Conservation (phyloP, 768 basidiomycete species). For the Boletus rufocinnamomeus region DNA sequence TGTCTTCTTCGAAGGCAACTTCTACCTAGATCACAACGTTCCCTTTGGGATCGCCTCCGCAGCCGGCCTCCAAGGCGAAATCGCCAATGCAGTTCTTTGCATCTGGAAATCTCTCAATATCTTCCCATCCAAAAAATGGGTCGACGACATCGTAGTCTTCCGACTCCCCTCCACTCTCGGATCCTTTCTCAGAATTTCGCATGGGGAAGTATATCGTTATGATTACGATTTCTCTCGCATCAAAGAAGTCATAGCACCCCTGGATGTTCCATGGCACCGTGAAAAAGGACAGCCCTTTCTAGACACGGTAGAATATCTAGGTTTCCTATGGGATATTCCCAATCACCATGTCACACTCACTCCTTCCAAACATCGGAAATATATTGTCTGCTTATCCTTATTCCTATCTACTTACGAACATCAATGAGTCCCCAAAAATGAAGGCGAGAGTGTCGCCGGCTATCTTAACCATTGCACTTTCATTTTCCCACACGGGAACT, state of each 20-base stretch:
- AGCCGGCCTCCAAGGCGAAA: not conserved
- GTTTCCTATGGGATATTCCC: not conserved
- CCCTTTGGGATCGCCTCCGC: not conserved
- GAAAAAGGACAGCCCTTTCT: not conserved
- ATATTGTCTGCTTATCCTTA: not conserved
- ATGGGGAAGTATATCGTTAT: not conserved
- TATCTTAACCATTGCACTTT: no score
- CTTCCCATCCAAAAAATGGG: not conserved
- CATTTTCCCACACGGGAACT: no score
- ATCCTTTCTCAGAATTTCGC: not conserved
- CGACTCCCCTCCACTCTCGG: not conserved
- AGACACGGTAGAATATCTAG: not conserved
- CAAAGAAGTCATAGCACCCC: not conserved
- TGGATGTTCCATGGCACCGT: not conserved
- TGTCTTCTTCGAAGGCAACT: not conserved
- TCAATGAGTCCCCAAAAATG: no score
- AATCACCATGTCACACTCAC: not conserved
- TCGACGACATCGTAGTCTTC: not conserved
- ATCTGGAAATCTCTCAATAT: not conserved
- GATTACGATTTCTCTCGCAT: not conserved
- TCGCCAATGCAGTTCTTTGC: not conserved
- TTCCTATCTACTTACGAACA: no score
- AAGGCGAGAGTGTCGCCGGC: no score
- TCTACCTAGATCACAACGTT: not conserved
- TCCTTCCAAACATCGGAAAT: not conserved